phyloP scores from a whole-genome alignment of 1,139 yeast species.

The Suhomyces chickasaworum region DNA sequence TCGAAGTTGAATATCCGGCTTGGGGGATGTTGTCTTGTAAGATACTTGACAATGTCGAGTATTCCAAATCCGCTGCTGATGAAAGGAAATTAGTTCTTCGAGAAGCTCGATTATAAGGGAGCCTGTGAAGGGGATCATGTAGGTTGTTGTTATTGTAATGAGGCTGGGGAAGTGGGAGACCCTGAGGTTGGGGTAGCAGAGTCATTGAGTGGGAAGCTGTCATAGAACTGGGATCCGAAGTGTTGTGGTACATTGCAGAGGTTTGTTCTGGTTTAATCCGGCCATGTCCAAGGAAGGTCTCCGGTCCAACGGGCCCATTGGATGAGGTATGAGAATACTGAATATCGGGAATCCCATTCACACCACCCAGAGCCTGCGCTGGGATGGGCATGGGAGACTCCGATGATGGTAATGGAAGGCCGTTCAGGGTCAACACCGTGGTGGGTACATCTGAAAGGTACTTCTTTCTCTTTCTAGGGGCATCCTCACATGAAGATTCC shows the following conservation, averaged over 20 bases:
- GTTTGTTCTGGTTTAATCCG: constrained; percentile 5
- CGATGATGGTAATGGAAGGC: neutral
- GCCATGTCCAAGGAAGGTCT: constrained; percentile 1
- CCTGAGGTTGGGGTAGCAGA: constrained; percentile 6
- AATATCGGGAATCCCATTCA: neutral
- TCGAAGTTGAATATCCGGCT: constrained; percentile 34
- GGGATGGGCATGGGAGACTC: constrained; percentile 2
- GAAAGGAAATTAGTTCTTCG: constrained; percentile 57
- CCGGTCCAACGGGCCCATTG: neutral
- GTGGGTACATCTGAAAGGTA: constrained; percentile 63
- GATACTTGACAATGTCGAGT: constrained; percentile 73
- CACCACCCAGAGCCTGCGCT: neutral
- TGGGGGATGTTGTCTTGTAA: constrained; percentile 53
- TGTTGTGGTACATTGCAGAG: neutral
- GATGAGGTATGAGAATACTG: neutral
- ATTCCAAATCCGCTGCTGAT: constrained; percentile 78
- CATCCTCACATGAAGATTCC: constrained; percentile 78
- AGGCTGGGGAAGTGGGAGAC: constrained; percentile 8
- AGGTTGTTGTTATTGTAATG: neutral
- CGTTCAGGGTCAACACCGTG: constrained; percentile 1
- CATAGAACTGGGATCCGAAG: neutral
- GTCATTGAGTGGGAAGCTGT: neutral
- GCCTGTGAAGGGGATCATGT: constrained; percentile 5
- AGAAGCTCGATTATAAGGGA: constrained; percentile 1
- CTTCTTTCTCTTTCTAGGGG: constrained; percentile 84